These are phyloP conservation scores for Aphanoascus verrucosus DNA, from an alignment of 2,329 filamentous ascomycete genomes.

Conservation along the genomic window DNA sequence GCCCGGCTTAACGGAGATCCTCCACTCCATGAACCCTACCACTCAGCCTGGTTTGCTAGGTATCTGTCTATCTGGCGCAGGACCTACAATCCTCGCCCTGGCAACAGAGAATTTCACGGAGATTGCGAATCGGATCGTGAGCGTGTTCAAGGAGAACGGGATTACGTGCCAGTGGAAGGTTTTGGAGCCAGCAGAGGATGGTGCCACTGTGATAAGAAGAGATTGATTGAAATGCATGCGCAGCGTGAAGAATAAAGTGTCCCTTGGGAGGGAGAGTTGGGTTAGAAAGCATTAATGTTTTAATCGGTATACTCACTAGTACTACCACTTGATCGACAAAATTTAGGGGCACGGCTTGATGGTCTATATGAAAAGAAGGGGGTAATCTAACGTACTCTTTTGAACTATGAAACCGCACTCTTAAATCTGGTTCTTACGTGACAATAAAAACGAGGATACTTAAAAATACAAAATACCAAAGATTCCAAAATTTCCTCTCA, in stretches of 20 bases:
- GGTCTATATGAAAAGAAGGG: too few relatives aligned
- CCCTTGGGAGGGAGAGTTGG: not conserved
- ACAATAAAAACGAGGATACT: too few relatives aligned
- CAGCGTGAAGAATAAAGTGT: not conserved
- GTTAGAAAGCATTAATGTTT: not conserved
- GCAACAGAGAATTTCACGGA: constrained; percentile 81
- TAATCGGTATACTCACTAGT: too few relatives aligned
- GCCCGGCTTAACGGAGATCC: constrained; percentile 79
- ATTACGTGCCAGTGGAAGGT: constrained; percentile 80
- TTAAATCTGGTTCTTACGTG: too few relatives aligned
- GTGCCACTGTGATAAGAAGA: constrained; percentile 29
- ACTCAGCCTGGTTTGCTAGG: constrained; percentile 81
- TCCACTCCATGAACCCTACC: constrained; percentile 79
- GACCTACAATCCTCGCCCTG: constrained; percentile 85
- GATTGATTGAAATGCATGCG: not conserved
- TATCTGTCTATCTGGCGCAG: constrained; percentile 88
- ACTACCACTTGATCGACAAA: too few relatives aligned
- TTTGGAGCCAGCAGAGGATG: constrained; percentile 70
- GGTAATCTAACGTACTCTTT: too few relatives aligned
- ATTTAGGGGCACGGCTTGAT: too few relatives aligned
- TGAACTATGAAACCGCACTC: too few relatives aligned
- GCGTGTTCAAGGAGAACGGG: constrained; percentile 52
- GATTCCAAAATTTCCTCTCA: too few relatives aligned
- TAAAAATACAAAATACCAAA: too few relatives aligned
- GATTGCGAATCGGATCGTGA: constrained; percentile 71